Conservation (phyloP, 1,139 yeast species). For the Nadsonia commutata region DNA sequence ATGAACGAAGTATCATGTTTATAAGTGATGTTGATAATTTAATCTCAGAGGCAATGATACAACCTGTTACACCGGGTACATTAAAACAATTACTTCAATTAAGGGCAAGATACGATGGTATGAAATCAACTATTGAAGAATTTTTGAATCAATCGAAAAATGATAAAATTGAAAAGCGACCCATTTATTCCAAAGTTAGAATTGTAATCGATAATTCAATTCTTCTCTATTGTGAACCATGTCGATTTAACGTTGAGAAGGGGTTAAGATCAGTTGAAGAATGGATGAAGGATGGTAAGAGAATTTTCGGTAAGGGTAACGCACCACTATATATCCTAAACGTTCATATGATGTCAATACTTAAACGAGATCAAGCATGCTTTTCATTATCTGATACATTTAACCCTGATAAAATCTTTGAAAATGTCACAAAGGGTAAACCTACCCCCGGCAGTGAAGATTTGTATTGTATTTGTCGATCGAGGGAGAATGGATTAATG, state of each 20-base stretch:
- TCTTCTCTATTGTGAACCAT: constrained; percentile 11
- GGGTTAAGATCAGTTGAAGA: constrained; percentile 14
- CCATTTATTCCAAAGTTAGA: constrained; percentile 17
- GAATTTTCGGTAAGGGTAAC: constrained; percentile 25
- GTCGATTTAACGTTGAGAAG: constrained; percentile 11
- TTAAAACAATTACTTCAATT: constrained; percentile 5
- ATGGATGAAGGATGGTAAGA: constrained; percentile 34
- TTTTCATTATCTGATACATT: constrained; percentile 18
- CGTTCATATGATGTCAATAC: constrained; percentile 21
- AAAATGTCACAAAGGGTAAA: neutral
- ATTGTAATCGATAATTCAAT: constrained; percentile 16
- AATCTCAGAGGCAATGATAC: constrained; percentile 6
- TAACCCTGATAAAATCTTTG: neutral
- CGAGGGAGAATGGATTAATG: constrained; percentile 54
- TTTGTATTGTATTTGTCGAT: constrained; percentile 56
- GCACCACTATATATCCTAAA: constrained; percentile 22
- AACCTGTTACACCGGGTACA: constrained; percentile 8
- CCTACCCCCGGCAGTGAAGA: neutral
- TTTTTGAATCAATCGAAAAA: constrained; percentile 13
- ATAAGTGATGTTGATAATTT: constrained; percentile 9
- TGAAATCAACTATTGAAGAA: constrained; percentile 7
- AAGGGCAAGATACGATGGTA: constrained; percentile 4
- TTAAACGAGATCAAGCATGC: constrained; percentile 25
- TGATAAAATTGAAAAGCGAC: constrained; percentile 20
- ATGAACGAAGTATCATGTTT: constrained; percentile 5